Evolutionary conservation across 768 basidiomycete species (phyloP).

Genomic region (Panus rudis): DNA sequence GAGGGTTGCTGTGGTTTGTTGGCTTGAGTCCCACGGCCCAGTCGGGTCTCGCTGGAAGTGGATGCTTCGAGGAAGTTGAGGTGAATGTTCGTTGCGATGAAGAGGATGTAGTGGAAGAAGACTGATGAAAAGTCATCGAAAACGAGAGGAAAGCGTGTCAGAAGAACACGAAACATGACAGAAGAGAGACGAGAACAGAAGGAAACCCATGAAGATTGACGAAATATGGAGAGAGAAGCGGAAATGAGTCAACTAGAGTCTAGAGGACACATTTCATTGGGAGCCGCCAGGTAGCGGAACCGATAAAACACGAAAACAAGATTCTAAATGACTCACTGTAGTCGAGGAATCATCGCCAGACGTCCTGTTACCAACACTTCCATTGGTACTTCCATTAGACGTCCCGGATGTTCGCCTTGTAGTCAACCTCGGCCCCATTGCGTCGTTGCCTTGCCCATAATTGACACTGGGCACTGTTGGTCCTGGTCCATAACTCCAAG

Average conservation of each 20-base stretch:
- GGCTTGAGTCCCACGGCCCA: conserved; percentile 85
- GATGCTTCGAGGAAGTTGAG: conserved; percentile 72
- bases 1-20: conserved; percentile 41
- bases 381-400: conserved; percentile 36
- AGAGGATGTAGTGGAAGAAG: conserved; percentile 72
- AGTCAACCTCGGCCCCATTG: conserved; percentile 61
- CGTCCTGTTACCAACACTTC: conserved; percentile 49
- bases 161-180: neutral
- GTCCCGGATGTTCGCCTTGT: conserved; percentile 44
- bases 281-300: conserved; percentile 1
- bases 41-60: conserved; percentile 76
- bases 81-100: conserved; percentile 74
- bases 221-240: neutral
- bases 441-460: conserved; percentile 30
- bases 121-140: conserved; percentile 30
- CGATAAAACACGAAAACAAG: conserved; percentile 3
- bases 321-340: conserved; percentile 47
- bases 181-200: neutral
- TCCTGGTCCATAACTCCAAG: conserved; percentile 69
- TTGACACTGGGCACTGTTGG: conserved; percentile 40
- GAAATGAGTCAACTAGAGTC: neutral
- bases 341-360: conserved; percentile 73
- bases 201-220: neutral
- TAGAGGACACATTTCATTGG: too few species aligned
- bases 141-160: neutral